These are phyloP conservation scores for Termitomyces sp. DNA, from an alignment of 768 basidiomycete genomes.

Conservation along the genomic window DNA sequence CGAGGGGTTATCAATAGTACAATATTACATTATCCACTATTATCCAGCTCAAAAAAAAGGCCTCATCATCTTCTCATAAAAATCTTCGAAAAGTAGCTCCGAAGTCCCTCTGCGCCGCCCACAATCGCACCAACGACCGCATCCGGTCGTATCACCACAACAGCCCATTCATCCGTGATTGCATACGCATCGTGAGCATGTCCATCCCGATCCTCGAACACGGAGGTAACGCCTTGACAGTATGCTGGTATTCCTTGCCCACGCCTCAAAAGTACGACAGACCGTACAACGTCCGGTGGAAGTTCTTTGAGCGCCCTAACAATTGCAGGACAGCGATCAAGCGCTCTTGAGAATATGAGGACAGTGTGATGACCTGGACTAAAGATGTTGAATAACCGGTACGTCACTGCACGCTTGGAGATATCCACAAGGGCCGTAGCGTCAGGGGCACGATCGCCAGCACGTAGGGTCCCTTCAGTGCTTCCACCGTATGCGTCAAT, in stretches of 20 bases:
- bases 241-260: conserved; percentile 19
- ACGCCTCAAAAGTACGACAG: conserved; percentile 27
- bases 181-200: conserved; percentile 40
- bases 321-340: conserved; percentile 18
- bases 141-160: conserved; percentile 44
- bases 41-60: conserved; percentile 1
- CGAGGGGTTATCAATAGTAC: neutral
- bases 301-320: conserved; percentile 12
- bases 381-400: conserved; percentile 33
- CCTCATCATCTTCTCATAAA: conserved; percentile 14
- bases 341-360: conserved; percentile 32
- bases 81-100: conserved; percentile 32
- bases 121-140: conserved; percentile 41
- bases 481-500: conserved; percentile 22
- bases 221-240: conserved; percentile 32
- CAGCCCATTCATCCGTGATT: conserved; percentile 26
- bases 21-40: neutral
- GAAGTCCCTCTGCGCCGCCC: conserved; percentile 26
- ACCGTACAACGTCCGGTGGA: conserved; percentile 23
- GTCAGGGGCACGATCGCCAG: conserved; percentile 45
- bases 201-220: conserved; percentile 19
- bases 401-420: conserved; percentile 4
- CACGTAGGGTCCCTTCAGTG: conserved; percentile 26
- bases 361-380: conserved; percentile 35
- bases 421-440: conserved; percentile 31